These are phyloP conservation scores for Curvularia sp. DNA, from an alignment of 2,329 filamentous ascomycete species.

Conservation along the genomic window DNA sequence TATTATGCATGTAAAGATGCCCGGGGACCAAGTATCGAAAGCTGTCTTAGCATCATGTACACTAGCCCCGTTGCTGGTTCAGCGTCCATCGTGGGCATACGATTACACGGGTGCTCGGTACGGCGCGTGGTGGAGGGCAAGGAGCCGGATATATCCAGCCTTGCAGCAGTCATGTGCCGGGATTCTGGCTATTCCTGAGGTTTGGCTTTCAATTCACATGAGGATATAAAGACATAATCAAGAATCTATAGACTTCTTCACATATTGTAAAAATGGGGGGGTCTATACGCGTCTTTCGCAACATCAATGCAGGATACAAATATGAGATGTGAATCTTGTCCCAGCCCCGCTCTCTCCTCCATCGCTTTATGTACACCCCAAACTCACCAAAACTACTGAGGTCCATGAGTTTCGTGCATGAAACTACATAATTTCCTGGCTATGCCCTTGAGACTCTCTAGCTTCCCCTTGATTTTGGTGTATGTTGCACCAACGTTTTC, in stretches of 20 bases:
- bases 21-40: constrained; percentile 11
- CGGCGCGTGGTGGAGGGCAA: too few relatives aligned
- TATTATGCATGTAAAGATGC: constrained; percentile 9
- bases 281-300: background rate
- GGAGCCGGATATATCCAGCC: too few relatives aligned
- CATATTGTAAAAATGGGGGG: background rate
- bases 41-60: constrained; percentile 9
- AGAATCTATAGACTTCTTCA: background rate
- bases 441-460: constrained; percentile 25
- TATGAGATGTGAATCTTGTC: too few relatives aligned
- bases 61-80: constrained; percentile 6
- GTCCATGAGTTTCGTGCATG: constrained; percentile 25
- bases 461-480: constrained; percentile 25
- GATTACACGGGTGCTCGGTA: background rate
- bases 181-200: background rate
- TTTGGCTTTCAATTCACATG: background rate
- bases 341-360: too few relatives aligned
- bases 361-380: constrained; percentile 25
- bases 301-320: too few relatives aligned
- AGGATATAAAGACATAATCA: background rate
- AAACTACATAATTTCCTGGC: constrained; percentile 17
- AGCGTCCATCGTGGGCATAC: background rate
- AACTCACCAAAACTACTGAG: constrained; percentile 34
- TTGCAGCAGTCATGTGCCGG: background rate
- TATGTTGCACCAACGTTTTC: constrained; percentile 37